These are phyloP conservation scores for Carex sylvatica DNA, from an alignment of 202 grass and related monocot genomes.

Conservation along the genomic window DNA sequence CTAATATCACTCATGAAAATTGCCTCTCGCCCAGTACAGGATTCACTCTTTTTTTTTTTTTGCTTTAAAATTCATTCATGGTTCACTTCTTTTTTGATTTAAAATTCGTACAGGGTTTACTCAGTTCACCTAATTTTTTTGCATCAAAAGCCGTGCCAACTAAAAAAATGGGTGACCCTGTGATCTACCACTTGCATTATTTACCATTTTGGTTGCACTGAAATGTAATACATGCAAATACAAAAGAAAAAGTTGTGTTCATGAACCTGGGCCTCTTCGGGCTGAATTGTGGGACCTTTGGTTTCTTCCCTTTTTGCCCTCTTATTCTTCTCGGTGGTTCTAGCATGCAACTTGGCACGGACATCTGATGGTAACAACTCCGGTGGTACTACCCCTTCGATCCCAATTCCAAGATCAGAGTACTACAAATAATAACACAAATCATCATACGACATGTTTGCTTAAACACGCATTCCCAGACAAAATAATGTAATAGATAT, in stretches of 20 bases:
- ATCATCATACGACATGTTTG: slow-evolving; percentile 4
- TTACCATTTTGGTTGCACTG: not conserved
- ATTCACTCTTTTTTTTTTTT: too few species aligned
- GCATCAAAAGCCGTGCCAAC: not conserved
- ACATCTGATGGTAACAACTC: slow-evolving; percentile 74
- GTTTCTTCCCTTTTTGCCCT: slow-evolving; percentile 68
- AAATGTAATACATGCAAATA: not conserved
- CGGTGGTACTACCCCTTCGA: slow-evolving; percentile 84
- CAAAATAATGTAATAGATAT: not conserved
- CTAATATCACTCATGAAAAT: too few species aligned
- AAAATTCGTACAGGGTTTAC: too few species aligned
- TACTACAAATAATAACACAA: slow-evolving; percentile 30
- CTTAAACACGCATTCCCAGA: not conserved
- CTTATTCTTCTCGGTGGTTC: slow-evolving; percentile 66
- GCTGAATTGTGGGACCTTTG: slow-evolving; percentile 48
- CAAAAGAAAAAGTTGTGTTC: not conserved
- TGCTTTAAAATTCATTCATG: too few species aligned
- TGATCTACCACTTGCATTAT: not conserved
- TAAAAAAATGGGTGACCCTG: not conserved
- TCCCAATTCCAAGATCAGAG: slow-evolving; percentile 44
- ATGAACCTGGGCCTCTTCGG: slow-evolving; percentile 69
- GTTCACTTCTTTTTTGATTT: too few species aligned
- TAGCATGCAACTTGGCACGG: slow-evolving; percentile 62
- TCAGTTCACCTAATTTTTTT: too few species aligned
- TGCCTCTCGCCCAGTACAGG: too few species aligned